phyloP scores from a whole-genome alignment of 1,284 basidiomycete species.

The Singerocomus inundabilis region DNA sequence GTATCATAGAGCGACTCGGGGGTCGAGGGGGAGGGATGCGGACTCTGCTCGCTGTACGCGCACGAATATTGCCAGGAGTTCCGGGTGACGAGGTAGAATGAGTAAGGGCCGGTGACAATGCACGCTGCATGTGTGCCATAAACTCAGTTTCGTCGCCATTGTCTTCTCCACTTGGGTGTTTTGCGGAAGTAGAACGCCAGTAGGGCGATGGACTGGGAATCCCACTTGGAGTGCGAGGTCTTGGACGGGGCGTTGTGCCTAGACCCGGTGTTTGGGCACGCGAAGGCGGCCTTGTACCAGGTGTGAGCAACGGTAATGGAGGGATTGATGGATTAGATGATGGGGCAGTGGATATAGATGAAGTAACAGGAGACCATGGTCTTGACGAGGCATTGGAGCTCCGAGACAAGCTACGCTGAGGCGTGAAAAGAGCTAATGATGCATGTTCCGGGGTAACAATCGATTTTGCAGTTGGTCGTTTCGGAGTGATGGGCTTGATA shows the following conservation, averaged over 20 bases:
- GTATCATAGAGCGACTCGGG: slow-evolving; percentile 79
- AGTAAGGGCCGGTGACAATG: slow-evolving; percentile 61
- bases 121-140: slow-evolving; percentile 51
- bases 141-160: slow-evolving; percentile 48
- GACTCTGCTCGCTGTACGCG: slow-evolving; percentile 40
- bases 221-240: slow-evolving; percentile 73
- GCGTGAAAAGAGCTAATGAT: slow-evolving; percentile 48
- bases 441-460: slow-evolving; percentile 41
- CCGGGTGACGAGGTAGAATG: slow-evolving; percentile 38
- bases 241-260: slow-evolving; percentile 52
- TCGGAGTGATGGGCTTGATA: slow-evolving; percentile 50
- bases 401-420: slow-evolving; percentile 60
- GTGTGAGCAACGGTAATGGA: slow-evolving; percentile 43
- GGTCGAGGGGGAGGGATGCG: slow-evolving; percentile 61
- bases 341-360: slow-evolving; percentile 66
- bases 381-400: slow-evolving; percentile 74
- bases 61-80: slow-evolving; percentile 29
- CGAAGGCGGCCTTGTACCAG: slow-evolving; percentile 39
- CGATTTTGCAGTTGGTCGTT: slow-evolving; percentile 46
- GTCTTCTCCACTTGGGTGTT: slow-evolving; percentile 48
- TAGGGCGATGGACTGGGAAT: slow-evolving; percentile 62
- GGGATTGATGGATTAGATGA: slow-evolving; percentile 51
- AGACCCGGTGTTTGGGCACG: slow-evolving; percentile 38
- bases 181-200: slow-evolving; percentile 49
- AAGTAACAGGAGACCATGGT: slow-evolving; percentile 75